phyloP scores from a whole-genome alignment of 78 protist genomes.

The Cavenderia fasciculata region DNA sequence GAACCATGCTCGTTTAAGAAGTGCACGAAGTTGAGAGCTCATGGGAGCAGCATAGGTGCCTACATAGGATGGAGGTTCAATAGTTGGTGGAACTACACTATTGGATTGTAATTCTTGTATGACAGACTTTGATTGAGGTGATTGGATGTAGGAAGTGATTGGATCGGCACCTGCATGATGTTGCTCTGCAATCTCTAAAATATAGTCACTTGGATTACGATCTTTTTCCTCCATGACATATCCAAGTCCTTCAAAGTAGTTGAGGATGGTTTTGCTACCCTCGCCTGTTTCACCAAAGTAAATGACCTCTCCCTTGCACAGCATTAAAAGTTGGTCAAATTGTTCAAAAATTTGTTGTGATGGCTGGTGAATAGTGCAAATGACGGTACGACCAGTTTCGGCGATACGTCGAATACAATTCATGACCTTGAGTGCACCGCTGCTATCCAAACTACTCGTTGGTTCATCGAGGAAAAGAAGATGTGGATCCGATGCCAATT shows the following conservation, averaged over 20 bases:
- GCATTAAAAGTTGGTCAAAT: constrained; percentile 66
- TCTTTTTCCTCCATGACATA: neutral
- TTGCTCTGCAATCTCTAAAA: constrained; percentile 65
- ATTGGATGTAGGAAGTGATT: neutral
- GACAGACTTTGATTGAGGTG: neutral
- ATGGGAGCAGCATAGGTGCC: constrained; percentile 7
- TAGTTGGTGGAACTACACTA: constrained; percentile 23
- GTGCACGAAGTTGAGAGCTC: neutral
- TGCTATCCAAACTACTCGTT: constrained; percentile 75
- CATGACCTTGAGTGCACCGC: constrained; percentile 75
- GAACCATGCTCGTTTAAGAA: constrained; percentile 41
- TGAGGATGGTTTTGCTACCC: neutral
- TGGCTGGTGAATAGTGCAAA: constrained; percentile 83
- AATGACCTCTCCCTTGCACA: constrained; percentile 47
- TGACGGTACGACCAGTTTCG: constrained; percentile 39
- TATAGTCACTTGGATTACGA: constrained; percentile 67
- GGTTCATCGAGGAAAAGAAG: constrained; percentile 86
- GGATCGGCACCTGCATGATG: neutral
- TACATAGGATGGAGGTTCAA: constrained; percentile 11
- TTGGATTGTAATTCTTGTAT: neutral
- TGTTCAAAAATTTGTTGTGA: constrained; percentile 64
- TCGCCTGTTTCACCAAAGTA: constrained; percentile 65
- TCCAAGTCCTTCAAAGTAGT: constrained; percentile 33
- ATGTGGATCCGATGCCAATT: constrained; percentile 77
- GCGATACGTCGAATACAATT: constrained; percentile 46